Evolutionary conservation across 2,329 filamentous ascomycete species (phyloP), one percentile per base, ranked within the genome.

Genomic region (Trichoderma afroharzianum): DNA sequence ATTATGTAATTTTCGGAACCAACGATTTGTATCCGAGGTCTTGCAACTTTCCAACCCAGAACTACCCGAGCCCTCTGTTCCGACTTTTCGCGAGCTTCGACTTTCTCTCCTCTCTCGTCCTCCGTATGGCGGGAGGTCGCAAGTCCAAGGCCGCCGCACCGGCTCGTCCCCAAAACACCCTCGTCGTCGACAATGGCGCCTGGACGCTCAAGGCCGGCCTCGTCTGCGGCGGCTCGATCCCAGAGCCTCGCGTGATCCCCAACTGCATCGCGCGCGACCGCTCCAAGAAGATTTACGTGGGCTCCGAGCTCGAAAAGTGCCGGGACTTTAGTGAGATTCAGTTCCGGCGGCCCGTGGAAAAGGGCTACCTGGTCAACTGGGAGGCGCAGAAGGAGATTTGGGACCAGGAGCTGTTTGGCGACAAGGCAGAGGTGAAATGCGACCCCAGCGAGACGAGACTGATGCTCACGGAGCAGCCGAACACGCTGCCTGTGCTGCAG

Each of bases 291-390:
- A 88, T 91, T 5, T 97, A 96, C 77, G 88, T 97, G 72, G 95
- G 89, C 15, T 90, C 92, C 0, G 92, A 97, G 75, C 84, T 98
- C 2, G 88, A 91, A 9, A 87, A 89, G 71, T 97, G 95, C 81
- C 91, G 88, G 74, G 95, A 99, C 78, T 97, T 94, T 83, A 94
- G 94, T 74, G 95, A 98, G 80, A 89, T 97, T 24, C 88, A 89
- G 9, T 97, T 98, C 77, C 89, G 95, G 1, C 87, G 95, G 0
- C 96, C 96, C 0, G 93, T 98, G 1, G 96, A 99, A 81, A 97
- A 95, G 81, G 96, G 96, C 8, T 98, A 93, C 78, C 86, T 98
- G 63, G 95, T 98, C 73, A 98, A 95, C 79, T 99, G 96, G 96
- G 96, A 99, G 81, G 91, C 92, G 0, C 90, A 99, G 83, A 95